Base-by-base conservation (phyloP, 1,284 basidiomycete genomes). In the Papiliotrema nemorosa region DNA sequence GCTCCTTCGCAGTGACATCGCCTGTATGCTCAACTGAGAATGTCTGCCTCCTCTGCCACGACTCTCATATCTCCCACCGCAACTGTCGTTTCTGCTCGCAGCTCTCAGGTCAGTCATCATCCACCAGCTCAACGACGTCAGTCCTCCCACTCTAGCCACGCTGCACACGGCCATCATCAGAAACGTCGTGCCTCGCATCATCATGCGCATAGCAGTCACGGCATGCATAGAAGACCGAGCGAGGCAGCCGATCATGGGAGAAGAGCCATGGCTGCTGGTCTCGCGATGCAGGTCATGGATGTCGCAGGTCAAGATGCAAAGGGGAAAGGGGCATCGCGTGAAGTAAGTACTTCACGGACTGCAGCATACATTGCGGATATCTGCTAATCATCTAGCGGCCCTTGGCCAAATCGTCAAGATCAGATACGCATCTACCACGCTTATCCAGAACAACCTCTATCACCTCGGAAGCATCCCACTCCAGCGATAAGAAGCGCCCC, bases 251-350 rank as follows among this genome's bases (percentile, higher is more conserved):
- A 72, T 36, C 35, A 43, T 20, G 69, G 70, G 2, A 52, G 65
- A n/a, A 57, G 69, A 26, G 70, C 67, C 6, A 24, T 67, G 39
- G 59, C 56, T 0, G 67, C 69, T 14, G 70, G 69, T 6, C 47
- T 73, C 26, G 57, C 65, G 7, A 73, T 73, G 70, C 62, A 67
- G 36, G 56, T 56, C 2, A 47, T 72, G 34, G 67, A 67, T 16
- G 48, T 47, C 2, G 46, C 40, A n/a, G 33, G 29, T 2, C 33
- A 31, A 46, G 54, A 53, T 42, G 24, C 49, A n/a, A 63, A 60
- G 49, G 57, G 35, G 18, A 37, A 60, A 50, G 60, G 59, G 51
- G 48, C 29, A 33, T 56, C 57, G 22, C 48, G 47, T n/a, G 61
- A 62, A 40, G 60, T 62, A 44, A 58, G 60, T 52, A 7, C 31